A percentile compares a stretch with the other conserved stretches of the same genome.
phyloP scores from a whole-genome alignment of 1,284 basidiomycete species.

The Cutaneotrichosporon dermatis region DNA sequence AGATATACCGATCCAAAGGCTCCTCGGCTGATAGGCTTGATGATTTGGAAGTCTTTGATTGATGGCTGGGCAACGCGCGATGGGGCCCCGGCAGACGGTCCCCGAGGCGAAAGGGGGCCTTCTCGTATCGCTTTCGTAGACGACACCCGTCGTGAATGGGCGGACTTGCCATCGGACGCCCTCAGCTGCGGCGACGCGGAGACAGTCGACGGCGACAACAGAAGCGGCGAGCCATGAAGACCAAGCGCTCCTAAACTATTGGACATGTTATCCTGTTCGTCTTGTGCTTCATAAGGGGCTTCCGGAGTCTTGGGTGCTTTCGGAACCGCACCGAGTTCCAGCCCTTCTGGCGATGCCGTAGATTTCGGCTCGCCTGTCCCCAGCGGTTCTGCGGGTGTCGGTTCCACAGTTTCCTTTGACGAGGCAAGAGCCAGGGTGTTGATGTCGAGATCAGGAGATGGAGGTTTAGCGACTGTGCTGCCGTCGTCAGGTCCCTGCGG shows the following conservation, averaged over 20 bases:
- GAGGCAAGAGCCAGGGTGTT: no score
- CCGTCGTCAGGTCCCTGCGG: background rate
- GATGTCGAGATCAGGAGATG: no score
- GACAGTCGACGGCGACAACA: slow-evolving; percentile 4
- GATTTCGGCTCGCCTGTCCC: no score
- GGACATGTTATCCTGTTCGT: background rate
- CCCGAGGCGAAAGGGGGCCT: slow-evolving; percentile 78
- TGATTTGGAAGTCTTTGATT: slow-evolving; percentile 98
- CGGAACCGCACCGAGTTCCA: background rate
- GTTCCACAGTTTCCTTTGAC: no score
- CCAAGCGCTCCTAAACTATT: background rate
- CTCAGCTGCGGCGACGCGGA: background rate
- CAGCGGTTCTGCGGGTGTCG: no score
- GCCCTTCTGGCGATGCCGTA: no score
- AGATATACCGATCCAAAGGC: slow-evolving; percentile 98
- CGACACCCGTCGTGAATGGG: slow-evolving; percentile 7
- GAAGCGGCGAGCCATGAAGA: background rate
- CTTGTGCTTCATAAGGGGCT: background rate
- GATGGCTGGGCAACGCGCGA: slow-evolving; percentile 79
- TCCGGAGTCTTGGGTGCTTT: background rate
- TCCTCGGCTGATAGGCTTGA: slow-evolving; percentile 99
- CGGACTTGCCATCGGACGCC: background rate
- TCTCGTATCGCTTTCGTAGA: slow-evolving; percentile 24
- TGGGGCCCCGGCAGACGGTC: slow-evolving; percentile 60
- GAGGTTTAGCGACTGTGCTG: background rate